phyloP scores from a whole-genome alignment of 23 red algal species.

The Gracilaria gracilis region DNA sequence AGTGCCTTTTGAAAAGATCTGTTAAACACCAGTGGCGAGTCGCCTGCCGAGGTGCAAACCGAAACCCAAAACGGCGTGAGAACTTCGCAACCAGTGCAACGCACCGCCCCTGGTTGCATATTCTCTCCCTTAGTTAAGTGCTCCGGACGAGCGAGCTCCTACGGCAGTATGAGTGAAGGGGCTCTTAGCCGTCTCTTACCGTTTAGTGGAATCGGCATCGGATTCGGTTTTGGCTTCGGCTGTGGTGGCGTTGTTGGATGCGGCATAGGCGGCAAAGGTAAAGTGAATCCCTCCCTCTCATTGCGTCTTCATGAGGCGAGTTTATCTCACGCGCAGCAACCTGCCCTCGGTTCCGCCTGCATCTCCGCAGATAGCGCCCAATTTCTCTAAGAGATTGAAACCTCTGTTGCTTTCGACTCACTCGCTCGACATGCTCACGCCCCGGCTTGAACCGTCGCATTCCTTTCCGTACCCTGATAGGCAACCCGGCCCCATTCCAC shows the following conservation, averaged over 20 bases:
- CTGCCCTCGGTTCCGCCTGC: background rate
- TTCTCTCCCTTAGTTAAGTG: background rate
- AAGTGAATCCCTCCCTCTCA: constrained; percentile 7
- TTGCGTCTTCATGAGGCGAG: background rate
- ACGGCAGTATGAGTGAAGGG: constrained; percentile 23
- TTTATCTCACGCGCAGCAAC: background rate
- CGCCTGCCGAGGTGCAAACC: too few relatives aligned
- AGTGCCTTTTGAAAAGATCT: too few relatives aligned
- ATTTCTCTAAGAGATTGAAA: background rate
- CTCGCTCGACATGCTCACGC: constrained; percentile 3
- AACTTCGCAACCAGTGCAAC: too few relatives aligned
- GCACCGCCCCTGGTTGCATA: too few relatives aligned
- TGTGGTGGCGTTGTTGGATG: constrained; percentile 38
- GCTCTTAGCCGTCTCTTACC: constrained; percentile 33
- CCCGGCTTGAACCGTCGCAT: constrained; percentile 2
- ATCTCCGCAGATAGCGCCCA: background rate
- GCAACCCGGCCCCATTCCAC: background rate
- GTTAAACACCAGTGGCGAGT: too few relatives aligned
- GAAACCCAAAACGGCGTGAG: too few relatives aligned
- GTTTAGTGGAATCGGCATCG: constrained; percentile 57
- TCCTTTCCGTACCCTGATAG: constrained; percentile 1
- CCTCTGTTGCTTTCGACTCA: background rate
- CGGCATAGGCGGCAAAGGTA: constrained; percentile 49
- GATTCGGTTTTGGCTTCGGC: constrained; percentile 37
- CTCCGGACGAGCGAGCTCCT: too few relatives aligned